Evolutionary conservation across 129 eudicot species (phyloP), one percentile per base, ranked within the genome.

Genomic region (Flaveria bidentis): DNA sequence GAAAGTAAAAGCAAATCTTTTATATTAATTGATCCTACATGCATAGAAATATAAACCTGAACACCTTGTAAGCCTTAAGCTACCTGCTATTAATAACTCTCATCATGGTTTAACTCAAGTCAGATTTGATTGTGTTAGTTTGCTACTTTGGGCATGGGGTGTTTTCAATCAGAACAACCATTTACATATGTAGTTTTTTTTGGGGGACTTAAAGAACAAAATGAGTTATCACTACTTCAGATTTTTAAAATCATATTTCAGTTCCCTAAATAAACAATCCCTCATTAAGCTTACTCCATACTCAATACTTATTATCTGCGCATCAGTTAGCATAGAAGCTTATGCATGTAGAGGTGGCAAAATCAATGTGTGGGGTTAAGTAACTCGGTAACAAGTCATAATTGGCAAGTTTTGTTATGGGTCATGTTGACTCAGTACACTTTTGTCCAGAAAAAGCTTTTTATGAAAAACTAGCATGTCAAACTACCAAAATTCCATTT

Each of bases 271-370:
- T 44, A 60, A 42, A 42, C 70, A 44, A 44, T 60, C 61, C 16
- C 30, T 44, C 18, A 74, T 42, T 23, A 23, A 42, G 28, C 46
- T 58, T 53, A 7, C n/a, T 45, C 45, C 75, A 47, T 16, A 45
- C 4, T 6, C 61, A 47, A 62, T n/a, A n/a, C 33, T 60, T 49
- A 70, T 16, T 13, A 5, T 3, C 13, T 69, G 60, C 22, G 73
- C 36, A 69, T 47, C 74, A 49, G 61, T 8, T 70, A 61, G 61
- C 62, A 62, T n/a, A 61, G 49, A 75, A 61, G 49, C 61, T 46
- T 47, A 63, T 49, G 63, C 8, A 56, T 28, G 26, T 8, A 51
- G 75, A 50, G 47, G 63, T 26, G 23, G 41, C 28, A 26, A 70
- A 70, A 70, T 52, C 17, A 12, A 33, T 12, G 15, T 30, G 55